phyloP scores from a whole-genome alignment of 352 stramenopile genomes.

The Blastocystis sp. region DNA sequence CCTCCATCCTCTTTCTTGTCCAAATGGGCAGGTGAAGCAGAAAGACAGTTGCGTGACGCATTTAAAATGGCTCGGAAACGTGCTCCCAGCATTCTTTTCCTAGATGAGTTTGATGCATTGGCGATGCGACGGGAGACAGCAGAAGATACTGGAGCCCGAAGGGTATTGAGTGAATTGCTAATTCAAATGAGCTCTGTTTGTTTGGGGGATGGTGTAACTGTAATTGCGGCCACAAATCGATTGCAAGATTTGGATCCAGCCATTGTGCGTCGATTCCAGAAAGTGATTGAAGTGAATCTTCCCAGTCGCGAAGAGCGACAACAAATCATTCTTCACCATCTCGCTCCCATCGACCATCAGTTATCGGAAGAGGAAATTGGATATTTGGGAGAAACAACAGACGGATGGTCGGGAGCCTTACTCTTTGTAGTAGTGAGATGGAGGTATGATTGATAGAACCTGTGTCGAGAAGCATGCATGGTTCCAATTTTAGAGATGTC shows the following conservation, averaged over 20 bases:
- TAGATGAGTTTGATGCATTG: constrained; percentile 54
- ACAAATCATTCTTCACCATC: not conserved
- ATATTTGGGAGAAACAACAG: not conserved
- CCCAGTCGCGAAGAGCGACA: constrained; percentile 10
- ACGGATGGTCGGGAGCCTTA: constrained; percentile 37
- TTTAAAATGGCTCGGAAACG: not conserved
- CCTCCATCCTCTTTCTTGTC: constrained; percentile 16
- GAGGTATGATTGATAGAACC: constrained; percentile 16
- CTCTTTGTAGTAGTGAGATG: not conserved
- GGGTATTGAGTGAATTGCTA: constrained; percentile 37
- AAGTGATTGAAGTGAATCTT: constrained; percentile 14
- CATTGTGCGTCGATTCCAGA: constrained; percentile 41
- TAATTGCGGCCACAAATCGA: constrained; percentile 49
- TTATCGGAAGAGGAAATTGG: not conserved
- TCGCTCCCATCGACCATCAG: not conserved
- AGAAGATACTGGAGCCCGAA: constrained; percentile 3
- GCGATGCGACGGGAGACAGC: not conserved
- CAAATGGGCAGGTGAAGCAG: constrained; percentile 46
- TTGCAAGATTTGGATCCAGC: constrained; percentile 20
- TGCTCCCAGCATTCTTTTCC: constrained; percentile 13
- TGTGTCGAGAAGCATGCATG: constrained; percentile 40
- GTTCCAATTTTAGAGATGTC: constrained; percentile 37
- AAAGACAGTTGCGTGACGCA: not conserved
- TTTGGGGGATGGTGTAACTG: not conserved
- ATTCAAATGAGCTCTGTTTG: constrained; percentile 43